A percentile compares a stretch with the other conserved stretches of the same genome.
Evolutionary conservation across 139 green algal species (phyloP).

Genomic region (Mesotaenium endlicherianum): DNA sequence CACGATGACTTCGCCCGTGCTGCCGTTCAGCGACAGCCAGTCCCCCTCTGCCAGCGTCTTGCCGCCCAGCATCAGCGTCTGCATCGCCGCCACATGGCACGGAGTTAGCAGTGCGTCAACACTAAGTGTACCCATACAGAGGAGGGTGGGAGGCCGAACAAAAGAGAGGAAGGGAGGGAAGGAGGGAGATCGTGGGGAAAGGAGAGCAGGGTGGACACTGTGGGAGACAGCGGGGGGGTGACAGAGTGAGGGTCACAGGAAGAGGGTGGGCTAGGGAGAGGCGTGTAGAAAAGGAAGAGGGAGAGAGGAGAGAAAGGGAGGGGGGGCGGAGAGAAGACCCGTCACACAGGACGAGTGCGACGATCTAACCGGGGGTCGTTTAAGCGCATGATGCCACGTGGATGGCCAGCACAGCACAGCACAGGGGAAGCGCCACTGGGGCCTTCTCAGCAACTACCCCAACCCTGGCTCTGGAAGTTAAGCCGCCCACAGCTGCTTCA

Average conservation of each 20-base stretch:
- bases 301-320: background rate
- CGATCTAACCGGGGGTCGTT: no score
- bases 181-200: background rate
- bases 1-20: conserved; percentile 42
- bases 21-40: conserved; percentile 54
- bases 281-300: background rate
- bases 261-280: background rate
- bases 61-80: conserved; percentile 55
- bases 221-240: background rate
- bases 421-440: no score
- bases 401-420: no score
- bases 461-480: no score
- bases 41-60: conserved; percentile 72
- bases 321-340: background rate
- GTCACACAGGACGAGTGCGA: no score
- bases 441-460: no score
- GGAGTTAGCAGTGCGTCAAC: background rate
- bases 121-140: no score
- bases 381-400: no score
- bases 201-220: background rate
- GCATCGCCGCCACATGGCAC: conserved; percentile 14
- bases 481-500: no score
- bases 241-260: background rate
- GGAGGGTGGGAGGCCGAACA: background rate
- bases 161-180: background rate